These are phyloP conservation scores for Thuja plicata DNA, from an alignment of 83 land plant species.

Conservation along the genomic window DNA sequence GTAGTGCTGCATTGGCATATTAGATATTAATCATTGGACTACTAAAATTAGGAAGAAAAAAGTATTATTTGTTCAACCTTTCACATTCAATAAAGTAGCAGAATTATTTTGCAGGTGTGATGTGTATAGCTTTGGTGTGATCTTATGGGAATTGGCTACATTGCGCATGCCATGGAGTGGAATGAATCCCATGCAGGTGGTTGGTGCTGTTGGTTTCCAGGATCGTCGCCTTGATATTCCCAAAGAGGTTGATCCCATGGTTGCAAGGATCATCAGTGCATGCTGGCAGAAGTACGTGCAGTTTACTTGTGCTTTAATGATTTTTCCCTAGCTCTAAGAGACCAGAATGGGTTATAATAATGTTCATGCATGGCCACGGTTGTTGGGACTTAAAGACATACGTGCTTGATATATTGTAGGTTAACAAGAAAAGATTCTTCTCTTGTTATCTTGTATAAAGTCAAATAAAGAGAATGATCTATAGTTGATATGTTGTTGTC, in stretches of 20 bases:
- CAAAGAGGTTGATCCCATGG: conserved; percentile 70
- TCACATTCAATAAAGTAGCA: background rate
- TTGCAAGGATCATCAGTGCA: conserved; percentile 71
- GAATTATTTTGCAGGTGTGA: conserved; percentile 72
- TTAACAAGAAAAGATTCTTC: background rate
- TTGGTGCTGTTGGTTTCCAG: conserved; percentile 98
- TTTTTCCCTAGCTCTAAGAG: background rate
- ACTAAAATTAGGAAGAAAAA: no score
- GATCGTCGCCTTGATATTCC: conserved; percentile 87
- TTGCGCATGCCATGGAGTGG: conserved; percentile 86
- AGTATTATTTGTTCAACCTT: background rate
- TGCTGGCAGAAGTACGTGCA: conserved; percentile 85
- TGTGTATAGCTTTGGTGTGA: conserved; percentile 97
- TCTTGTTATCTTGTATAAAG: background rate
- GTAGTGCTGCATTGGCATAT: background rate
- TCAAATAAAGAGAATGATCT: background rate
- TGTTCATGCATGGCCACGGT: background rate
- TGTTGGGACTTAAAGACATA: background rate
- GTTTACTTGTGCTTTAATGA: conserved; percentile 9
- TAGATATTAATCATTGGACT: background rate
- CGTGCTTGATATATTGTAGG: background rate
- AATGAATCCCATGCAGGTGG: conserved; percentile 96
- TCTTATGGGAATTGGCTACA: conserved; percentile 94
- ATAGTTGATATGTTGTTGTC: background rate
- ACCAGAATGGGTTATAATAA: background rate